These are phyloP conservation scores for Suhomyces sp. DNA, from an alignment of 805 yeast genomes.

Conservation along the genomic window DNA sequence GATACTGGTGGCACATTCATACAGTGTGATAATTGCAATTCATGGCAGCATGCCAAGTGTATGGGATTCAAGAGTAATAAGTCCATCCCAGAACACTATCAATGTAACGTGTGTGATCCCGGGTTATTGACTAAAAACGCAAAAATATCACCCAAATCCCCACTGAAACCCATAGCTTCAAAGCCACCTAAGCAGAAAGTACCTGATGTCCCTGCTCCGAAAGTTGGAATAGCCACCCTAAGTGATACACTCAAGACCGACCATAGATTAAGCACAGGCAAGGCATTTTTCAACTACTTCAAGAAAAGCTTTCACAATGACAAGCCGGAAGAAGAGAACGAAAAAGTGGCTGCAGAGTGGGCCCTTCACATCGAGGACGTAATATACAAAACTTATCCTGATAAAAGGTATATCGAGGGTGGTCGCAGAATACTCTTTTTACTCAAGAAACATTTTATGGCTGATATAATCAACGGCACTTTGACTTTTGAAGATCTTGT, in stretches of 20 bases:
- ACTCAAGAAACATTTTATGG: conserved; percentile 60
- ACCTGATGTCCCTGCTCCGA: no score
- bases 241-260: conserved; percentile 24
- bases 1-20: conserved; percentile 59
- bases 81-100: conserved; percentile 47
- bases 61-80: conserved; percentile 47
- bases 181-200: no score
- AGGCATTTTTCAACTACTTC: conserved; percentile 51
- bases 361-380: conserved; percentile 53
- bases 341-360: conserved; percentile 42
- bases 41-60: conserved; percentile 74
- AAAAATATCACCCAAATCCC: no score
- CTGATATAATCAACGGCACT: conserved; percentile 53
- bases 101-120: conserved; percentile 56
- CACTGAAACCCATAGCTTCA: no score
- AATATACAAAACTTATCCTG: conserved; percentile 33
- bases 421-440: conserved; percentile 66
- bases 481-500: conserved; percentile 61
- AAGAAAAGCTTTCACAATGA: conserved; percentile 37
- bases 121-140: not conserved
- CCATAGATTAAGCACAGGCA: conserved; percentile 49
- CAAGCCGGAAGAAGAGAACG: conserved; percentile 22
- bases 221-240: conserved; percentile 10
- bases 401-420: conserved; percentile 59
- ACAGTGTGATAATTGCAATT: conserved; percentile 61